Evolutionary conservation across 306 rosid genomes (phyloP).

Genomic region (Cucurbita moschata): DNA sequence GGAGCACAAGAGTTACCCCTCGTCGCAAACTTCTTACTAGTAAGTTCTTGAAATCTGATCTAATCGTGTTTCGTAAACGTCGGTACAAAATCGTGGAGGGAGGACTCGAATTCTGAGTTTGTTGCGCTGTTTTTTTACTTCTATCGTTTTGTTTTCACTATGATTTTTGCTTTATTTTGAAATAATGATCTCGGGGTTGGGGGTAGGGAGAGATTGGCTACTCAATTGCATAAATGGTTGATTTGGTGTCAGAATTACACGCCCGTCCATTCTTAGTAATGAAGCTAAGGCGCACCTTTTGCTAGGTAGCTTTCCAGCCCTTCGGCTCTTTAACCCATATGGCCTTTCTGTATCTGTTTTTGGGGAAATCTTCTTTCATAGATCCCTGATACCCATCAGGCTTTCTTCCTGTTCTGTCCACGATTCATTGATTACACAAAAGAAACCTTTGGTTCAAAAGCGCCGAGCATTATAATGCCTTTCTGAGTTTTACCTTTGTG

Average conservation of each 20-base stretch:
- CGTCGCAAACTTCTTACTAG: constrained; percentile 55
- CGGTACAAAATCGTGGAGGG: background rate
- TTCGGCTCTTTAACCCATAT: background rate
- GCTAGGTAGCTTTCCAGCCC: background rate
- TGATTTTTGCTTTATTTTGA: background rate
- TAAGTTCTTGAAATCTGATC: constrained; percentile 1
- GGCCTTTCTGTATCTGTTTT: constrained; percentile 5
- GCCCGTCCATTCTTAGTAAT: constrained; percentile 6
- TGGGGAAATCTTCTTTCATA: constrained; percentile 3
- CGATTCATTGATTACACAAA: constrained; percentile 1
- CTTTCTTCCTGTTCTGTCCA: constrained; percentile 9
- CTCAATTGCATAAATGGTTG: background rate
- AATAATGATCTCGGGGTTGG: background rate
- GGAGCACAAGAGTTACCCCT: background rate
- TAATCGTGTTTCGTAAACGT: background rate
- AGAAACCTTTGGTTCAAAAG: constrained; percentile 8
- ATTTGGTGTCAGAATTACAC: constrained; percentile 29
- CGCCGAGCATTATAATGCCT: constrained; percentile 4
- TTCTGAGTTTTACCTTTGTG: background rate
- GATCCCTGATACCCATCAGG: background rate
- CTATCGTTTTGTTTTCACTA: background rate
- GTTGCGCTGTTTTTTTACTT: background rate
- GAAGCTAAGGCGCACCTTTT: constrained; percentile 16
- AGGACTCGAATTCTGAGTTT: background rate
- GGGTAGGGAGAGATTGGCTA: background rate